Evolutionary conservation across 2,329 filamentous ascomycete genomes (phyloP).

Genomic region (Neofusicoccum sp.): DNA sequence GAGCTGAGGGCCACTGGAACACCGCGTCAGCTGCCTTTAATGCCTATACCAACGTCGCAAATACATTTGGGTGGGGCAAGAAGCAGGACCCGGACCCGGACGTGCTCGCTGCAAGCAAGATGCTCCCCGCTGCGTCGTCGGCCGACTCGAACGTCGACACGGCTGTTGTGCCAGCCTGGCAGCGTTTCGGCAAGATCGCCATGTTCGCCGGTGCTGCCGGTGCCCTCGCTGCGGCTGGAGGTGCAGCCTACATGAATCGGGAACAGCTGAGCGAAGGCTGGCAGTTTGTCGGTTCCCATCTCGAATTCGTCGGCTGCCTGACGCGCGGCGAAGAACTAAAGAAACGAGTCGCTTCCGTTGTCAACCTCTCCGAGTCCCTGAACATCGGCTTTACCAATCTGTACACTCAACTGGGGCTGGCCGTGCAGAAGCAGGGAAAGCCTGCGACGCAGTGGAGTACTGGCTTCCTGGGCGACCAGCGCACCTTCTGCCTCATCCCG

Average conservation of each 20-base stretch:
- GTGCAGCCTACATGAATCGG: constrained; percentile 83
- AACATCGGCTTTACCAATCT: constrained; percentile 80
- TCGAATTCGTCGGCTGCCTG: constrained; percentile 91
- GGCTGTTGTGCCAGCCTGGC: constrained; percentile 60
- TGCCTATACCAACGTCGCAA: constrained; percentile 65
- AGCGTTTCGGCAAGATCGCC: constrained; percentile 81
- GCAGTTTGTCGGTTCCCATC: constrained; percentile 83
- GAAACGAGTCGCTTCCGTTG: constrained; percentile 69
- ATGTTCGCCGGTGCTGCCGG: constrained; percentile 82
- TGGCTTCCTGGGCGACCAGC: constrained; percentile 66
- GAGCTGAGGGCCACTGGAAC: constrained; percentile 84
- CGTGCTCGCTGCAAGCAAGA: constrained; percentile 37
- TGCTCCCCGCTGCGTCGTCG: constrained; percentile 38
- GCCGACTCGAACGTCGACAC: constrained; percentile 47
- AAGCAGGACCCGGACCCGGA: constrained; percentile 23
- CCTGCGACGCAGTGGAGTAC: constrained; percentile 51
- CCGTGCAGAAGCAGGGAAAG: constrained; percentile 52
- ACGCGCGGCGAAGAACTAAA: constrained; percentile 81
- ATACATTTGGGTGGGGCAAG: constrained; percentile 63
- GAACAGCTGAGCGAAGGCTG: constrained; percentile 77
- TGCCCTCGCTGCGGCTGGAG: constrained; percentile 78
- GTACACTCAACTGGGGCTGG: constrained; percentile 80
- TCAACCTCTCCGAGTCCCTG: constrained; percentile 65
- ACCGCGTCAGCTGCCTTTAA: constrained; percentile 70
- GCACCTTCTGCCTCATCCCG: constrained; percentile 82